Conservation (phyloP, 2,329 filamentous ascomycete species). For the Colletotrichum simmondsii region DNA sequence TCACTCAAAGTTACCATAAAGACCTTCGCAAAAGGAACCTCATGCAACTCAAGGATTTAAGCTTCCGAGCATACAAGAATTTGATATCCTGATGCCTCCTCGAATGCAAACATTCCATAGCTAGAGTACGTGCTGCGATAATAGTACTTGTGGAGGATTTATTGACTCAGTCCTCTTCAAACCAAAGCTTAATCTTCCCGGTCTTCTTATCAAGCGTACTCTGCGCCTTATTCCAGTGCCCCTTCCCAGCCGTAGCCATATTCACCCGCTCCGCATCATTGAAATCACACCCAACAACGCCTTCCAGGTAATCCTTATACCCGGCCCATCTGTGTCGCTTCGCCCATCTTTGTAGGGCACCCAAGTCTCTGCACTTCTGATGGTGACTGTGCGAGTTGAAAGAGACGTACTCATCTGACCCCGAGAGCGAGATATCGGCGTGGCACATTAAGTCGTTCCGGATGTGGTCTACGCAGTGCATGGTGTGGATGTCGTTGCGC, state of each 20-base stretch:
- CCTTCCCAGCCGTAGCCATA: background rate
- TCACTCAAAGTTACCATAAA: too few species aligned
- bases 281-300: background rate
- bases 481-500: conserved; percentile 10
- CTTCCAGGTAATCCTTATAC: background rate
- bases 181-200: conserved; percentile 6
- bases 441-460: conserved; percentile 12
- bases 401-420: background rate
- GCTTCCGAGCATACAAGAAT: too few species aligned
- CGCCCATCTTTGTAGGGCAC: background rate
- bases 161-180: background rate
- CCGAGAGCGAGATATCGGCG: background rate
- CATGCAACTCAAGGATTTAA: too few species aligned
- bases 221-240: conserved; percentile 7
- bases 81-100: too few species aligned
- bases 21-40: too few species aligned
- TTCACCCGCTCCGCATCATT: conserved; percentile 4
- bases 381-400: background rate
- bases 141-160: too few species aligned
- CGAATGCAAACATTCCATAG: too few species aligned
- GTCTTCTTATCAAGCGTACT: conserved; percentile 5
- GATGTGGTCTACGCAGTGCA: conserved; percentile 17
- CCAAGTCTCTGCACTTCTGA: background rate
- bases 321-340: background rate
- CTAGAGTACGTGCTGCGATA: too few species aligned